Conservation (phyloP, 768 basidiomycete genomes). For the Auriscalpium microsporum region DNA sequence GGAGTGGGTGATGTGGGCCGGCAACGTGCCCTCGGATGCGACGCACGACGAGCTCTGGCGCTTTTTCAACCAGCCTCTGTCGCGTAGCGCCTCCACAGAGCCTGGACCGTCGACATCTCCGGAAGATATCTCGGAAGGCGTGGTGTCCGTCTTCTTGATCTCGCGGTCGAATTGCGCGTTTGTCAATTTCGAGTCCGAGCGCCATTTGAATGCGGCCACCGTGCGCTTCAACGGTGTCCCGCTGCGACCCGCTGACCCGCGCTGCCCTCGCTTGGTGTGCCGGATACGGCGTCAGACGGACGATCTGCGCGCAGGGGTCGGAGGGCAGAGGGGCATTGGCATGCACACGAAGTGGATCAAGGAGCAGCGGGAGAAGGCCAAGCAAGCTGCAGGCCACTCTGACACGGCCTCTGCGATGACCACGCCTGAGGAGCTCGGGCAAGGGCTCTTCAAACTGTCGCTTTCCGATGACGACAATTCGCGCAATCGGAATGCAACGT, state of each 20-base stretch:
- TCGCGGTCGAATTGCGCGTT: slow-evolving; percentile 94
- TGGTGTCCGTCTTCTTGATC: slow-evolving; percentile 86
- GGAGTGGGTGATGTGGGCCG: slow-evolving; percentile 96
- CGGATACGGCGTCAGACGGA: slow-evolving; percentile 75
- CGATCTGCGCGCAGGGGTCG: slow-evolving; percentile 83
- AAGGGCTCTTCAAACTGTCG: slow-evolving; percentile 22
- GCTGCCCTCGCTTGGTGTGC: slow-evolving; percentile 77
- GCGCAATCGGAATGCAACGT: slow-evolving; percentile 11
- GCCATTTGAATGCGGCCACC: slow-evolving; percentile 59
- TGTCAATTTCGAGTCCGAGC: slow-evolving; percentile 71
- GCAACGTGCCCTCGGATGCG: slow-evolving; percentile 82
- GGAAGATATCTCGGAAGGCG: slow-evolving; percentile 36
- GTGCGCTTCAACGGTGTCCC: slow-evolving; percentile 60
- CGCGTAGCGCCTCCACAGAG: slow-evolving; percentile 6
- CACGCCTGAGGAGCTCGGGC: slow-evolving; percentile 10
- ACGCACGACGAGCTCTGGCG: slow-evolving; percentile 78
- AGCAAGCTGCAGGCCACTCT: slow-evolving; percentile 1
- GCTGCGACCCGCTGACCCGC: slow-evolving; percentile 60
- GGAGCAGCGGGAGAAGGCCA: slow-evolving; percentile 40
- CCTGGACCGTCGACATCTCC: slow-evolving; percentile 6
- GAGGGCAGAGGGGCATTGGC: slow-evolving; percentile 80
- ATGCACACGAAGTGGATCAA: slow-evolving; percentile 80
- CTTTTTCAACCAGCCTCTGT: slow-evolving; percentile 53
- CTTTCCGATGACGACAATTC: slow-evolving; percentile 31
- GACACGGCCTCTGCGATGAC: slow-evolving; percentile 6